Percentiles rank a stretch among this genome's conserved stretches.
These are phyloP conservation scores for Uronychia binucleata DNA, from an alignment of 73 alveolate species.

Conservation along the genomic window DNA sequence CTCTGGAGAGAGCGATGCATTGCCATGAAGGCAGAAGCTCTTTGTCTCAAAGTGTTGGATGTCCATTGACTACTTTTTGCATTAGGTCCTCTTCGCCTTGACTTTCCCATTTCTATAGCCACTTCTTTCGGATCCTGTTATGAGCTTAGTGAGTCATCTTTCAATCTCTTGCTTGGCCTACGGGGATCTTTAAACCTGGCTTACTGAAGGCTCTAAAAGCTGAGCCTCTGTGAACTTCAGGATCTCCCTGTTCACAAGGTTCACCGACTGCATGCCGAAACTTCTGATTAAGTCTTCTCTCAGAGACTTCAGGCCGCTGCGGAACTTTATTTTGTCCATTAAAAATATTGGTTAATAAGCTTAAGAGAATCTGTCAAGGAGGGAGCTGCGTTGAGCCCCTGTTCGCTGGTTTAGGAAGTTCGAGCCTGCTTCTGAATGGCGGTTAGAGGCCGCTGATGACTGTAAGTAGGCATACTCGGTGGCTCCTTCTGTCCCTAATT, in stretches of 20 bases:
- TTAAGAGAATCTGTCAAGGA: neutral
- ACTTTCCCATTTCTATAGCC: too few relatives aligned
- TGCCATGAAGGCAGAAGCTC: too few relatives aligned
- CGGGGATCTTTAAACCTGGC: neutral
- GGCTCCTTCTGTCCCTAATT: neutral
- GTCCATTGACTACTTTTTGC: too few relatives aligned
- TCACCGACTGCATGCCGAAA: neutral
- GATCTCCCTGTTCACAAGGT: neutral
- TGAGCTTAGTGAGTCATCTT: too few relatives aligned
- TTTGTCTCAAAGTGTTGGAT: too few relatives aligned
- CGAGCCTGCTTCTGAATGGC: too few relatives aligned
- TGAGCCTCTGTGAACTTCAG: neutral
- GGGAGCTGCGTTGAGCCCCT: neutral
- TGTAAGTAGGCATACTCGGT: neutral
- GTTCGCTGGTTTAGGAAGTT: neutral
- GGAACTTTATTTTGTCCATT: neutral
- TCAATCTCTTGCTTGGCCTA: neutral
- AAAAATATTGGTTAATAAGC: too few relatives aligned
- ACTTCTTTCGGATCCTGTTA: too few relatives aligned
- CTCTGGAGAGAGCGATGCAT: too few relatives aligned
- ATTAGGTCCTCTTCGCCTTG: too few relatives aligned
- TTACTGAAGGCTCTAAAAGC: neutral
- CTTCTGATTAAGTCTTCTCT: neutral
- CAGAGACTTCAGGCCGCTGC: neutral
- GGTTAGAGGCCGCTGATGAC: neutral